Evolutionary conservation across 164 flowering plant genomes (phyloP), one percentile per base, ranked within the genome.

Genomic region (Amborella trichopoda): DNA sequence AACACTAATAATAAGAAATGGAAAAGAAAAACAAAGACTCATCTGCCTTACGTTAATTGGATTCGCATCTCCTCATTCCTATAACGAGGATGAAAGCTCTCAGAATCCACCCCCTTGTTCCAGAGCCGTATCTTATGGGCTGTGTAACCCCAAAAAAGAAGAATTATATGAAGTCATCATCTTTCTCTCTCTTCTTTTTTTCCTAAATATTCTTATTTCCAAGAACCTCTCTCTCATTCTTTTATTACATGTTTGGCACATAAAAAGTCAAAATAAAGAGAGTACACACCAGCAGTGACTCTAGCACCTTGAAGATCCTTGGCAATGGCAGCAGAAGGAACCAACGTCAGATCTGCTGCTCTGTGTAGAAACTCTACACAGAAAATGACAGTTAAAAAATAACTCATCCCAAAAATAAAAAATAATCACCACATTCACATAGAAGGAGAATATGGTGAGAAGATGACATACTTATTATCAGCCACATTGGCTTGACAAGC

Each of bases 401-500:
- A n/a, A 38, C 16, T 16, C 16, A 38, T 4, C 16, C 16, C 18
- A 38, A 4, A 2, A n/a, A 38, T 16, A 22, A 38, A 6, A 3
- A 38, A 11, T 16, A n/a, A 38, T 16, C 4, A 11, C 11, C 16
- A 38, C 16, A 28, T 19, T n/a, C n/a, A n/a, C n/a, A n/a, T n/a
- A n/a, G n/a, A 23, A 21, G 21, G 42, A 8, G 37, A 26, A 24
- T 5, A 41, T 6, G 26, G 19, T n/a, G 25, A 44, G 44, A 43
- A 37, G 28, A 22, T 53, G 26, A 63, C 91, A 18, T 81, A 93
- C 99, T 88, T 77, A 88, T 71, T 38, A 93, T 54, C 65, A 76
- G 40, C 99, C 96, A 93, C 96, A 88, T 93, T 19, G 99, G 96
- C 60, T 68, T 59, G 58, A 93, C 99, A 64, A 93, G 71, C 95